Base-by-base conservation (phyloP, 495 filamentous ascomycete species). In the Neurospora terricola region DNA sequence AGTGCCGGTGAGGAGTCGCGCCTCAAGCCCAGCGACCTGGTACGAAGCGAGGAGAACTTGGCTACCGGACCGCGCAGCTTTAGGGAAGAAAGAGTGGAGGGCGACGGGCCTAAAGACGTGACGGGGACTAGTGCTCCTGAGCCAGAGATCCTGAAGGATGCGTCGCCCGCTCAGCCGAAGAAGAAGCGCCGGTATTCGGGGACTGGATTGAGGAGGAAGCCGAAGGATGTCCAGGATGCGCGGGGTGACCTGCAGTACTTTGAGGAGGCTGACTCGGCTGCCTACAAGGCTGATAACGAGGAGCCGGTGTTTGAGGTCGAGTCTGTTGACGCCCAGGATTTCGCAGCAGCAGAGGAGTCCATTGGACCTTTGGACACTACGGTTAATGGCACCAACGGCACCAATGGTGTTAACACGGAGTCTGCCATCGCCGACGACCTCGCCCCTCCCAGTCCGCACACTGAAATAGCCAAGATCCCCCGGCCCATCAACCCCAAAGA, bases 181-280 rank as follows among this genome's bases (percentile, higher is more conserved):
- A 85, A 83, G 71, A 87, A 85, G 77, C 81, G 93, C 71, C 89
- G 93, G 38, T 94, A 94, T 80, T 97, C 93, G 9, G 93, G 92
- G 30, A 90, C 91, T 73, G 92, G 92, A 21, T 84, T 97, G 42
- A 89, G 90, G 43, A 86, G 92, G 40, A 89, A 87, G 78, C 91
- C 89, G 21, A 81, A 83, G 68, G 90, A 90, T 72, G 87, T 94
- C 12, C 84, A 81, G 16, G 85, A 85, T n/a, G 83, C 88, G 23
- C 84, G 88, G 21, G 88, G 91, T n/a, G 88, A 91, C 62, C 84
- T 97, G 7, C 87, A 95, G 79, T 96, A 92, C 76, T 94, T 91
- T 73, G 93, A 94, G 75, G 93, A 88, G 72, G 85, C 85, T 21
- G 87, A 90, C 74, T 88, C 97, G 72, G 92, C 92, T 54, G 93